Base-by-base conservation (phyloP, 345 rosid genomes). In the Pseudoturritis turrita region DNA sequence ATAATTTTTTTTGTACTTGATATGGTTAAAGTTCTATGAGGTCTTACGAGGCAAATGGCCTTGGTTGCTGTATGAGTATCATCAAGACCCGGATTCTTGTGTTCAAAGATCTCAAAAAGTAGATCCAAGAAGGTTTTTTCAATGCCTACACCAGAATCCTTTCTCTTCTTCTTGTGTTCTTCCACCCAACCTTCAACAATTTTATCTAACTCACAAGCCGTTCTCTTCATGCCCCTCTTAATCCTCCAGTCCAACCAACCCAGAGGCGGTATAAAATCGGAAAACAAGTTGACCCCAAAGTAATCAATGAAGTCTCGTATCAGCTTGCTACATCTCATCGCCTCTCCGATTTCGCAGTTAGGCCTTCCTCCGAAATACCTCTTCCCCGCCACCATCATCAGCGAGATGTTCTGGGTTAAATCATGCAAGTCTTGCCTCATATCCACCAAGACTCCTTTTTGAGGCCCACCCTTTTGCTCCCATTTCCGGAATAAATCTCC, bases 211-310 rank as follows among this genome's bases (percentile, higher is more conserved):
- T 77, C 83, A 7, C 68, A 77, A 3, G 67, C 77, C 4, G 73
- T 70, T 52, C 62, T 76, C 69, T 73, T 82, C 88, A 82, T 82
- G 5, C 47, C 50, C 25, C 55, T 59, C 52, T 67, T 26, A 12
- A 67, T 50, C 8, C 81, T 83, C 17, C 59, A 33, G 39, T 84
- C 83, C 11, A 82, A 10, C 86, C 81, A 81, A 14, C 81, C 59
- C 4, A 82, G 83, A 50, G 9, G 57, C 10, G 87, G 88, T 2
- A 81, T 37, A 4, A 44, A 59, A 76, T 84, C 87, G 1, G 83
- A 68, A 28, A 76, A 12, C 28, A 78, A 73, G 63, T 71, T 65
- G 21, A 49, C 46, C 6, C 81, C 82, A 4, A 82, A 50, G n/a
- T 77, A 47, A 10, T 49, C 7, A 3, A 49, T n/a, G 44, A 73